Base-by-base conservation (phyloP, 1,139 yeast species). In the Pichia sp. region DNA sequence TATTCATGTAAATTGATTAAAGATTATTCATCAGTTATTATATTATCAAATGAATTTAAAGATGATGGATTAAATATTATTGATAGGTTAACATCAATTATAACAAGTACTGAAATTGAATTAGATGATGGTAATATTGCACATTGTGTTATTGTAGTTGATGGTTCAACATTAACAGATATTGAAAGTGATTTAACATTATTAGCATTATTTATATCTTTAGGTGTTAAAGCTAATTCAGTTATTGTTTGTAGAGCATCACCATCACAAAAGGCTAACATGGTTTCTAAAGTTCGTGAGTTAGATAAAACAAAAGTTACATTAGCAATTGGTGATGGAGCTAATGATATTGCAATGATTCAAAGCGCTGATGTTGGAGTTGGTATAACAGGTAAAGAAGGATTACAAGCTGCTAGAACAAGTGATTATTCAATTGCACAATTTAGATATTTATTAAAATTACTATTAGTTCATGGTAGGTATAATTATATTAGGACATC, bases 241-340 rank as follows among this genome's bases (percentile, higher is more conserved):
- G 96, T 92, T 1, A 81, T 94, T 43, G 87, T 96, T 60, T 94
- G 98, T 62, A 78, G 99, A 51, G 97, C 97, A 0, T 84, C 96
- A 20, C 99, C 99, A 0, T 82, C 97, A 0, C 99, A 92, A 63
- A 92, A 92, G 65, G 96, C 97, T 0, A 71, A 77, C 34, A 82
- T 94, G 87, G 97, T 92, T 2, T 67, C 78, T 32, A 75, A 82
- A 25, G 87, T 94, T 16, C 74, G 97, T 43, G 69, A 72, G 27
- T 67, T 83, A 51, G 76, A 82, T 53, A 79, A 73, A 43, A 67
- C 69, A 8, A 71, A 86, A 28, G 96, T 92, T 6, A 87, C 97
- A 0, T 71, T 94, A 50, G 98, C 98, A 0, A 87, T 94, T 60
- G 99, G 98, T n/a, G 99, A 92, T 67, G 99, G 99, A 55, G 98